Base-by-base conservation (phyloP, 202 grass and related monocot genomes). In the Dendrocalamus latiflorus region DNA sequence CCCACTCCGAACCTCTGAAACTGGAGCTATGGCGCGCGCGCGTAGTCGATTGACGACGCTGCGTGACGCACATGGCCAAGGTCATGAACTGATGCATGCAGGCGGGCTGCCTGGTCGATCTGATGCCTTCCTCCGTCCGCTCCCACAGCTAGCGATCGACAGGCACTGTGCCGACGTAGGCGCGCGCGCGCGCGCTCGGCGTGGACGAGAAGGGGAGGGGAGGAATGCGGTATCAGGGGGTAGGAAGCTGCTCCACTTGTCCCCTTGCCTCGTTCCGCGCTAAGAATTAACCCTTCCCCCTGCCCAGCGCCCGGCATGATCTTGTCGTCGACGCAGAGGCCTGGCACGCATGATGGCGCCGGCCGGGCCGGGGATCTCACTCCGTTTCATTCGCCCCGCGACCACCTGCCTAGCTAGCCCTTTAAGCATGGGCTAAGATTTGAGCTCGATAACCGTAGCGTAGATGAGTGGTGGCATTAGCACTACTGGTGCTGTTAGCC, bases 391-490 rank as follows among this genome's bases (percentile, higher is more conserved):
- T 65, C 11, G 51, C 30, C 45, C 10, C 20, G 61, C 20, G n/a
- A 22, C 30, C 21, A 68, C 13, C 44, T 34, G 4, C 17, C n/a
- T n/a, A n/a, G n/a, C 18, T 72, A 50, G 51, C 22, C 24, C 68
- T 73, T 81, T 82, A 83, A 86, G 79, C 83, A 90, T 90, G 83
- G 88, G 79, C 74, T 72, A 55, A 90, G 83, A 86, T 90, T 83
- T 86, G 88, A 83, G 53, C 77, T 82, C 68, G 83, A 78, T 86
- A 85, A 86, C 75, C 88, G 69, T 58, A 70, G 83, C 74, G 76
- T 34, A 28, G 76, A 84, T 86, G 67, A 71, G 68, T 86, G 72
- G 62, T 30, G 81, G 39, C 70, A 77, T 77, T 84, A 80, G 70
- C 61, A 61, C 10, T 18, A 45, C 6, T 6, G 9, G 7, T n/a